Conservation (phyloP, 176 grass and related monocot genomes). For the Tuctoria greenei region DNA sequence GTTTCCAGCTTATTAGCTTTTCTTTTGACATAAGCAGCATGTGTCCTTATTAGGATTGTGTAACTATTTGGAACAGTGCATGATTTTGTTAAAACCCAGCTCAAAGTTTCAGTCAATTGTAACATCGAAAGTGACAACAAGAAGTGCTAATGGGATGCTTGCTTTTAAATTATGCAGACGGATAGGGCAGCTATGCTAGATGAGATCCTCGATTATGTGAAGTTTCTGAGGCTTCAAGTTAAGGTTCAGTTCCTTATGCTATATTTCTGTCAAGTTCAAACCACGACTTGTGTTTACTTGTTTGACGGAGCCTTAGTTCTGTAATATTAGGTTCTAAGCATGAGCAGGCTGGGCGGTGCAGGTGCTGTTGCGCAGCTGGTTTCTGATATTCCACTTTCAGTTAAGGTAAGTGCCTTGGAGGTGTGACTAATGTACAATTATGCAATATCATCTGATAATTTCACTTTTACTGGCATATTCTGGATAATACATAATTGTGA, state of each 20-base stretch:
- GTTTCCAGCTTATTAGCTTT: too few species aligned
- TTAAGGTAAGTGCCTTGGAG: conserved; percentile 67
- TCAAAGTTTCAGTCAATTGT: neutral
- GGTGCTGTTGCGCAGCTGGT: conserved; percentile 95
- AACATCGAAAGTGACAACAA: conserved; percentile 3
- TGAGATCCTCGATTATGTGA: conserved; percentile 97
- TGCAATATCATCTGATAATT: neutral
- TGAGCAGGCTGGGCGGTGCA: conserved; percentile 97
- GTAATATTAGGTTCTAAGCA: conserved; percentile 81
- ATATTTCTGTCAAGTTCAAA: conserved; percentile 10
- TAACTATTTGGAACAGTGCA: conserved; percentile 3
- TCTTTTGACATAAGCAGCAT: conserved; percentile 19
- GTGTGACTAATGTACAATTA: conserved; percentile 24
- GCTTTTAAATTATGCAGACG: conserved; percentile 67
- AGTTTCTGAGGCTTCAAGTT: conserved; percentile 98
- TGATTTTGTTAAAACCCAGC: conserved; percentile 1
- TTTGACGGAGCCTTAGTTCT: conserved; percentile 34
- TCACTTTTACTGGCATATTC: neutral
- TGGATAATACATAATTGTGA: neutral
- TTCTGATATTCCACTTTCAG: conserved; percentile 88
- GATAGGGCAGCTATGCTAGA: conserved; percentile 99
- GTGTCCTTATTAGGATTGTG: neutral
- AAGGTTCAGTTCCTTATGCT: conserved; percentile 59
- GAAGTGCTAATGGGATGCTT: conserved; percentile 19
- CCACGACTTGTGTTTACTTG: conserved; percentile 9